phyloP scores from a whole-genome alignment of 306 rosid genomes.

The Benincasa hispida region DNA sequence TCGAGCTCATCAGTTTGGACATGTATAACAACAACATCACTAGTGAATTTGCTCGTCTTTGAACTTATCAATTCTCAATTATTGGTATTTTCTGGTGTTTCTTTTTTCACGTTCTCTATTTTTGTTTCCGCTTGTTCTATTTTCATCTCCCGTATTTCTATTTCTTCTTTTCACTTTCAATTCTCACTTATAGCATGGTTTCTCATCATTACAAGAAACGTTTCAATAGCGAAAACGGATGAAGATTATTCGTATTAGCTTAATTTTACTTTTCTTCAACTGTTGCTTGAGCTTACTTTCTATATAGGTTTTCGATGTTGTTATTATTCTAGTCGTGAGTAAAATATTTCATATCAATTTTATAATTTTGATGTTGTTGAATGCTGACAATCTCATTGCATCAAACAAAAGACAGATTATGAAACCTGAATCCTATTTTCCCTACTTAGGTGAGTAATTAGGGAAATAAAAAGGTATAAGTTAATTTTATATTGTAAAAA shows the following conservation, averaged over 20 bases:
- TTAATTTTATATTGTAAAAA: no score
- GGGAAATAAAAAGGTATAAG: no score
- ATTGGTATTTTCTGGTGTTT: not conserved
- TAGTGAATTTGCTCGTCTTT: not conserved
- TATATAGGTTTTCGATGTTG: no score
- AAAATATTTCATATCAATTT: not conserved
- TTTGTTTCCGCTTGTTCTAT: not conserved
- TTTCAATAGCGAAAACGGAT: not conserved
- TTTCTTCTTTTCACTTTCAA: not conserved
- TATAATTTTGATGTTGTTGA: not conserved
- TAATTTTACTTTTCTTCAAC: slow-evolving; percentile 22
- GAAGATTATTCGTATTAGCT: not conserved
- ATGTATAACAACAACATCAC: no score
- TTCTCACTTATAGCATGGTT: not conserved
- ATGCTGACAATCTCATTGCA: not conserved
- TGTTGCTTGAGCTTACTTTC: slow-evolving; percentile 38
- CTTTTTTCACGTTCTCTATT: not conserved
- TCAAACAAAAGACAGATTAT: not conserved
- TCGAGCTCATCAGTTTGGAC: no score
- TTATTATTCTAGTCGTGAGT: not conserved
- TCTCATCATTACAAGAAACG: not conserved
- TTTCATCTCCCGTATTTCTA: not conserved
- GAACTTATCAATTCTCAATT: not conserved
- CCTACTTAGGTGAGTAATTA: no score
- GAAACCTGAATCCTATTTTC: no score